These are phyloP conservation scores for Candolleomyces efflorescens DNA, from an alignment of 768 basidiomycete genomes.

Conservation along the genomic window DNA sequence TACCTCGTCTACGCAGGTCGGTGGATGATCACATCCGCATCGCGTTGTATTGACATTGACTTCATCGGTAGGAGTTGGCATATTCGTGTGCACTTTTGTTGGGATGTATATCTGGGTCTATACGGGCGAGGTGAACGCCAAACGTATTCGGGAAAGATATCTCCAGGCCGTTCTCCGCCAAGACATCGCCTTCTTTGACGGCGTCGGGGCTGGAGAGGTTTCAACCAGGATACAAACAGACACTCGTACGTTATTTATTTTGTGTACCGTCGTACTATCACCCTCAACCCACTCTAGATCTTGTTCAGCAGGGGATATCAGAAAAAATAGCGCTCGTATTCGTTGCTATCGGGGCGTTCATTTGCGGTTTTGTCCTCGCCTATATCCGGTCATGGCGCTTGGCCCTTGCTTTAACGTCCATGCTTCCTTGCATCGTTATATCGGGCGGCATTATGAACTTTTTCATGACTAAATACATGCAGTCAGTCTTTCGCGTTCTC, in stretches of 20 bases:
- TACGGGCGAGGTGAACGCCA: slow-evolving; percentile 61
- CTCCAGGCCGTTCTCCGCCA: slow-evolving; percentile 70
- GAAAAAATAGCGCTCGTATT: slow-evolving; percentile 69
- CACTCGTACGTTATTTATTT: slow-evolving; percentile 44
- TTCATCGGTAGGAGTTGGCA: slow-evolving; percentile 43
- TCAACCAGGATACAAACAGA: slow-evolving; percentile 80
- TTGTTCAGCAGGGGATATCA: slow-evolving; percentile 78
- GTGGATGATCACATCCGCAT: slow-evolving; percentile 44
- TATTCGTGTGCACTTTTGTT: slow-evolving; percentile 58
- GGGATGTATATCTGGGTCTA: slow-evolving; percentile 61
- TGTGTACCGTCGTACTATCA: neutral
- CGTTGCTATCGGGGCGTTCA: slow-evolving; percentile 57
- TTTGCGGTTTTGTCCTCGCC: slow-evolving; percentile 67
- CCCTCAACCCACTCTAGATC: slow-evolving; percentile 34
- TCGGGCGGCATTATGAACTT: slow-evolving; percentile 63
- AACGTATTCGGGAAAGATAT: slow-evolving; percentile 76
- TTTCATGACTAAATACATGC: slow-evolving; percentile 49
- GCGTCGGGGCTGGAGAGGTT: slow-evolving; percentile 81
- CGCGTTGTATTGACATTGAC: neutral
- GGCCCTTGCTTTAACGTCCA: slow-evolving; percentile 66
- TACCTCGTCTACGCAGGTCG: slow-evolving; percentile 54
- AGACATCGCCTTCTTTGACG: slow-evolving; percentile 78
- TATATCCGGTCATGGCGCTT: slow-evolving; percentile 64
- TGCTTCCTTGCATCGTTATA: slow-evolving; percentile 68
- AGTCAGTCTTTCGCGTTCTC: slow-evolving; percentile 33